Conservation (phyloP, 2,329 filamentous ascomycete genomes). For the Zymoseptoria brevis region DNA sequence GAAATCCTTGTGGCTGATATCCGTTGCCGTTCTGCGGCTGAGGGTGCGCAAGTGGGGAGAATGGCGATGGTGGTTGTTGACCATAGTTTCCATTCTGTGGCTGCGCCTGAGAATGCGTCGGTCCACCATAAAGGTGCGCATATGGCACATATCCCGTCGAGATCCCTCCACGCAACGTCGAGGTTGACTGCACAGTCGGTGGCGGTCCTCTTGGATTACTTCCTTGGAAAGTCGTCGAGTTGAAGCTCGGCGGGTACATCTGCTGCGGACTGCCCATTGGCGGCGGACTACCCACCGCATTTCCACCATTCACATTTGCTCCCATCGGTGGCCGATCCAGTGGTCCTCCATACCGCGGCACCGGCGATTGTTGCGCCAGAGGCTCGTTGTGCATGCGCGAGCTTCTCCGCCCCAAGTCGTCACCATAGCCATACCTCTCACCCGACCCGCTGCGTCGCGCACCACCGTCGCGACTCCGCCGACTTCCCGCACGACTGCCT, state of each 20-base stretch:
- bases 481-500: conserved; percentile 18
- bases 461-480: conserved; percentile 16
- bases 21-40: background rate
- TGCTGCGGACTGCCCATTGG: background rate
- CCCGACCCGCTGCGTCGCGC: background rate
- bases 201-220: conserved; percentile 5
- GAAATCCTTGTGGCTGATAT: conserved; percentile 15
- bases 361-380: background rate
- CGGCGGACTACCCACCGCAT: background rate
- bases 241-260: conserved; percentile 2
- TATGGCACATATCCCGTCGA: conserved; percentile 29
- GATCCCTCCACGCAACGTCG: conserved; percentile 16
- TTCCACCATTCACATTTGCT: background rate
- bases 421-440: conserved; percentile 18
- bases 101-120: conserved; percentile 6
- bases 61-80: conserved; percentile 16
- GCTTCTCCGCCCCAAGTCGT: conserved; percentile 12
- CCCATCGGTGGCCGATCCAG: background rate
- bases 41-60: conserved; percentile 11
- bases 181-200: conserved; percentile 11
- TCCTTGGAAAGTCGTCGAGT: conserved; percentile 3
- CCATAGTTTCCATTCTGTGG: conserved; percentile 3
- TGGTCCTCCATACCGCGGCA: background rate
- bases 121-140: conserved; percentile 27
- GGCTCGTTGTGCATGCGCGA: conserved; percentile 1